Conservation (phyloP, 2,329 filamentous ascomycete genomes). For the Hymenoscyphus occultus region DNA sequence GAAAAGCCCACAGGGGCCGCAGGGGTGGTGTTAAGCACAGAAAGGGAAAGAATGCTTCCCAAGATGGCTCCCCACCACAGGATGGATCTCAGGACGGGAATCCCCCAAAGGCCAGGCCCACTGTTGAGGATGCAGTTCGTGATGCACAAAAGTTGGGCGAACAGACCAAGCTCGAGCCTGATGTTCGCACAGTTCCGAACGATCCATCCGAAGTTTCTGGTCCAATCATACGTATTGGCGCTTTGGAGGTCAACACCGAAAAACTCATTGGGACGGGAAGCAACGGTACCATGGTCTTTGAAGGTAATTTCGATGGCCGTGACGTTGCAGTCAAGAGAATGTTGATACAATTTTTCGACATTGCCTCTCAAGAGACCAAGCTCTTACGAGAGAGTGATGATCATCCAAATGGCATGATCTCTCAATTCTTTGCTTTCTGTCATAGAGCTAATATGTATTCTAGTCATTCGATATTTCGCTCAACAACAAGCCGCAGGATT, state of each 20-base stretch:
- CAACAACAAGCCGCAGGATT: constrained; percentile 87
- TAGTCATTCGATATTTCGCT: constrained; percentile 92
- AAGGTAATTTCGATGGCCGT: constrained; percentile 89
- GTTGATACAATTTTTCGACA: constrained; percentile 92
- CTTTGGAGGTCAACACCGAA: constrained; percentile 61
- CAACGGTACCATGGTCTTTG: constrained; percentile 95
- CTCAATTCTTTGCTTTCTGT: not conserved
- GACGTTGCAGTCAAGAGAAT: constrained; percentile 96
- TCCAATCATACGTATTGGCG: constrained; percentile 59
- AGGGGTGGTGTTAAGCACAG: constrained; percentile 69
- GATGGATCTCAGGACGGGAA: constrained; percentile 40
- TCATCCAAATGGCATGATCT: constrained; percentile 70
- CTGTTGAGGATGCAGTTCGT: constrained; percentile 58
- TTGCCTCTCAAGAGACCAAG: constrained; percentile 90
- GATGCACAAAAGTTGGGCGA: constrained; percentile 57
- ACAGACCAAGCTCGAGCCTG: constrained; percentile 54
- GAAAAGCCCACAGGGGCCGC: constrained; percentile 67
- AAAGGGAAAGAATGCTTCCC: constrained; percentile 43
- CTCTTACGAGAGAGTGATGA: constrained; percentile 90
- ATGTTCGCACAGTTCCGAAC: constrained; percentile 55
- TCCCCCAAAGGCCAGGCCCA: constrained; percentile 37
- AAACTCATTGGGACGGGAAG: constrained; percentile 74
- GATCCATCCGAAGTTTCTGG: constrained; percentile 59
- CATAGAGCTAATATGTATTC: constrained; percentile 29
- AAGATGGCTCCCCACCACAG: constrained; percentile 14